phyloP scores from a whole-genome alignment of 306 rosid genomes.

The Pyrus bretschneideri region DNA sequence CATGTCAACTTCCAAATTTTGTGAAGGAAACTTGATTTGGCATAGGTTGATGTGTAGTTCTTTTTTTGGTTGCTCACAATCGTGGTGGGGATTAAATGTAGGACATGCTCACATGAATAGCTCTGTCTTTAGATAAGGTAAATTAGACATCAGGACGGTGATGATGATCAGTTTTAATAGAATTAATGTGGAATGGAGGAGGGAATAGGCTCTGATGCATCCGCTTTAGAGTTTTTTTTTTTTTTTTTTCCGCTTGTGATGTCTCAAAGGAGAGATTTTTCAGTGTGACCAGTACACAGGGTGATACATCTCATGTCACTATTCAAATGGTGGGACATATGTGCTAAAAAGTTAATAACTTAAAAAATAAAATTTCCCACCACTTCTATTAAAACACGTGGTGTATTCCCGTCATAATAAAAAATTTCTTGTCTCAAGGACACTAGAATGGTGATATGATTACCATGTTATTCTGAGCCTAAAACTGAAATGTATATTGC shows the following conservation, averaged over 20 bases:
- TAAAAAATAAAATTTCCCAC: no score
- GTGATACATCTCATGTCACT: no score
- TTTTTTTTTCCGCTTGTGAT: neutral
- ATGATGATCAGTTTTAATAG: neutral
- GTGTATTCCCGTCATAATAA: no score
- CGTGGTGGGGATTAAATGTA: neutral
- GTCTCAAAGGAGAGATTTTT: neutral
- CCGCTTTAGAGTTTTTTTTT: neutral
- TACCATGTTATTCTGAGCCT: conserved; percentile 2
- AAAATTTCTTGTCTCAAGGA: neutral
- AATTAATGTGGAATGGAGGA: neutral
- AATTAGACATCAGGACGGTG: neutral
- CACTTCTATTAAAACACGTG: no score
- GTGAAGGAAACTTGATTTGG: neutral
- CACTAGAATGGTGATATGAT: neutral
- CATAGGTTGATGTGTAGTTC: neutral
- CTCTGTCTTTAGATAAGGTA: neutral
- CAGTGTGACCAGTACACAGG: no score
- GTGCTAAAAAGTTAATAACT: no score
- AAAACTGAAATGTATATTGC: conserved; percentile 8
- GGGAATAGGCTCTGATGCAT: neutral
- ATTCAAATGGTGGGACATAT: no score
- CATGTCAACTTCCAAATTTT: neutral
- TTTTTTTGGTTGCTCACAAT: neutral
- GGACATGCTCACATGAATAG: neutral